Percentiles rank a stretch among this genome's conserved stretches.
Conservation (phyloP, 176 grass and related monocot species). For the Musa itinerans region DNA sequence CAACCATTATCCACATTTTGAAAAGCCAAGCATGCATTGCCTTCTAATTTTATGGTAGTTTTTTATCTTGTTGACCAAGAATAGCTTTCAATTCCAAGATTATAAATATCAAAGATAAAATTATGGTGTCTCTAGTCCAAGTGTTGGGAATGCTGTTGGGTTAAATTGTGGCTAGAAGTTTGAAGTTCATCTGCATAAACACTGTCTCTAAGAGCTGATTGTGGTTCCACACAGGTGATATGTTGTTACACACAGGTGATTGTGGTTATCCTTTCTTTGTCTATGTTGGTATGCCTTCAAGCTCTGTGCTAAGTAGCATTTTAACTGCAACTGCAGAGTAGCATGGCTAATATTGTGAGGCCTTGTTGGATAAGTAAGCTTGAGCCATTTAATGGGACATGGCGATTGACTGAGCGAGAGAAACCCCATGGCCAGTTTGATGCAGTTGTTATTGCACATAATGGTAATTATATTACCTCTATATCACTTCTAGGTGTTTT, state of each 20-base stretch:
- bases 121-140: too few species aligned
- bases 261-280: slow-evolving; percentile 8
- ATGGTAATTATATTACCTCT: slow-evolving; percentile 39
- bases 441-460: slow-evolving; percentile 83
- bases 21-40: too few species aligned
- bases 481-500: background rate
- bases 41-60: too few species aligned
- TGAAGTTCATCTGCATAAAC: too few species aligned
- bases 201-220: too few species aligned
- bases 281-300: slow-evolving; percentile 5
- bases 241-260: background rate
- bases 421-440: slow-evolving; percentile 67
- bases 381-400: slow-evolving; percentile 70
- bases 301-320: slow-evolving; percentile 23
- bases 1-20: too few species aligned
- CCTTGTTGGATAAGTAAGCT: slow-evolving; percentile 91
- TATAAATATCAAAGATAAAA: too few species aligned
- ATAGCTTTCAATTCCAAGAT: too few species aligned
- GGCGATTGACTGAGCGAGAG: slow-evolving; percentile 78
- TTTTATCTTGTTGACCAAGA: too few species aligned
- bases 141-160: too few species aligned
- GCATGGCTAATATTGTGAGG: slow-evolving; percentile 45
- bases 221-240: background rate
- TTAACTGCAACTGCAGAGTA: slow-evolving; percentile 40
- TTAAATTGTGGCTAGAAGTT: too few species aligned